Conservation (phyloP, 2,329 filamentous ascomycete species). For the Neonectria punicea region DNA sequence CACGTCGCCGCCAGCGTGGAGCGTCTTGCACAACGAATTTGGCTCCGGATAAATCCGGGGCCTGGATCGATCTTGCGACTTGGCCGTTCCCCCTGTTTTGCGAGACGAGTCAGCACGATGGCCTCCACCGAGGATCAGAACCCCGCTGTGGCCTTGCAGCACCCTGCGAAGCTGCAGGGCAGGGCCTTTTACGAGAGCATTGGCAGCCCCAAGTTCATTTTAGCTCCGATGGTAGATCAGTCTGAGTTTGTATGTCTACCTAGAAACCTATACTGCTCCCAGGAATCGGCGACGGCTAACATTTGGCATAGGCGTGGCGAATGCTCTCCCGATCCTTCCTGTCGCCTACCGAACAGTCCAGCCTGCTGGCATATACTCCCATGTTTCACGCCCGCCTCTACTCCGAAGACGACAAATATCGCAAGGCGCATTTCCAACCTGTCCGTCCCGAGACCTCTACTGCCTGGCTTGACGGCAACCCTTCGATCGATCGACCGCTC, state of each 20-base stretch:
- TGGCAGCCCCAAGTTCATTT: constrained; percentile 87
- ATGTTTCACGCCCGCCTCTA: constrained; percentile 97
- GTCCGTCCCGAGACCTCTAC: constrained; percentile 51
- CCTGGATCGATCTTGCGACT: constrained; percentile 16
- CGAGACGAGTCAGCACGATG: constrained; percentile 47
- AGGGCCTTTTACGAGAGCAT: constrained; percentile 95
- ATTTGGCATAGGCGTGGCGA: constrained; percentile 81
- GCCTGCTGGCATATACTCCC: constrained; percentile 88
- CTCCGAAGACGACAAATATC: constrained; percentile 78
- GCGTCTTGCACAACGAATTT: constrained; percentile 26
- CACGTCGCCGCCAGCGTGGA: constrained; percentile 34
- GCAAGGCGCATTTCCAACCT: constrained; percentile 83
- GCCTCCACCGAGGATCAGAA: constrained; percentile 32
- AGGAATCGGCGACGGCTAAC: not conserved
- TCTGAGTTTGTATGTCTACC: constrained; percentile 85
- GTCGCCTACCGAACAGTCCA: constrained; percentile 68
- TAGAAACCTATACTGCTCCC: not conserved
- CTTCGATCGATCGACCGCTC: constrained; percentile 83
- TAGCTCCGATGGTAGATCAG: constrained; percentile 98
- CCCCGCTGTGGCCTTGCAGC: constrained; percentile 33
- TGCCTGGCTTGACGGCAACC: constrained; percentile 86
- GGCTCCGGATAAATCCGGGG: constrained; percentile 41
- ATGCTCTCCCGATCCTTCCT: constrained; percentile 96
- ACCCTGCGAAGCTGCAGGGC: constrained; percentile 74
- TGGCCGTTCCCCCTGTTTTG: constrained; percentile 6